These are phyloP conservation scores for Lathyrus aphaca DNA, from an alignment of 306 rosid species.

Conservation along the genomic window DNA sequence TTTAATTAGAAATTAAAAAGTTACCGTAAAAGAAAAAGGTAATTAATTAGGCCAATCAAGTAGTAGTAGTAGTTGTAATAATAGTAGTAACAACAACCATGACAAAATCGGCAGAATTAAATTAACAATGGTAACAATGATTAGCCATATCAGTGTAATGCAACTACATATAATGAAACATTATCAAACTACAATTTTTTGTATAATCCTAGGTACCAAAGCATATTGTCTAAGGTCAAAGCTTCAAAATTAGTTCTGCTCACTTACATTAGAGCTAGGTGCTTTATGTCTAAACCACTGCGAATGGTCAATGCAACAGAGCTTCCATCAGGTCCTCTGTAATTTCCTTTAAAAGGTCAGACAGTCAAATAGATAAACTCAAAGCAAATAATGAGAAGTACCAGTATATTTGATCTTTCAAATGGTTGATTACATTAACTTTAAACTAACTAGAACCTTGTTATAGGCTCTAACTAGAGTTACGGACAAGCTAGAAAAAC, in stretches of 20 bases:
- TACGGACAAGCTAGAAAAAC: conserved; percentile 7
- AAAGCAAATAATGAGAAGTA: conserved; percentile 17
- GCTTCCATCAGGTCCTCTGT: conserved; percentile 95
- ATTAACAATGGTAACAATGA: conserved; percentile 7
- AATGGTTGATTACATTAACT: conserved; percentile 18
- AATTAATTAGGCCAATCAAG: conserved; percentile 10
- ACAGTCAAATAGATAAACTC: conserved; percentile 37
- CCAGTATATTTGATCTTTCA: conserved; percentile 24
- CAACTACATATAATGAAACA: background rate
- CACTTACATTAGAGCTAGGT: conserved; percentile 66
- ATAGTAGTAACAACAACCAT: background rate
- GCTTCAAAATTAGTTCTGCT: conserved; percentile 8
- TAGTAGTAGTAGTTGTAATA: conserved; percentile 6
- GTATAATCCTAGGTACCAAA: conserved; percentile 12
- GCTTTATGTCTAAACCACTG: conserved; percentile 76
- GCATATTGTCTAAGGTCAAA: conserved; percentile 25
- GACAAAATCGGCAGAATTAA: background rate
- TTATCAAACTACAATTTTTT: conserved; percentile 25
- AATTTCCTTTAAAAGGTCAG: conserved; percentile 44
- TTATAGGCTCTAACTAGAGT: conserved; percentile 12
- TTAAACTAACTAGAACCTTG: conserved; percentile 34
- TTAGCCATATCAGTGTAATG: background rate
- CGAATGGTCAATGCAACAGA: conserved; percentile 74
- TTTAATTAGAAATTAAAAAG: background rate
- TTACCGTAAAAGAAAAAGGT: conserved; percentile 3